phyloP scores from a whole-genome alignment of 2,329 filamentous ascomycete genomes.

The Penicillium sp. region DNA sequence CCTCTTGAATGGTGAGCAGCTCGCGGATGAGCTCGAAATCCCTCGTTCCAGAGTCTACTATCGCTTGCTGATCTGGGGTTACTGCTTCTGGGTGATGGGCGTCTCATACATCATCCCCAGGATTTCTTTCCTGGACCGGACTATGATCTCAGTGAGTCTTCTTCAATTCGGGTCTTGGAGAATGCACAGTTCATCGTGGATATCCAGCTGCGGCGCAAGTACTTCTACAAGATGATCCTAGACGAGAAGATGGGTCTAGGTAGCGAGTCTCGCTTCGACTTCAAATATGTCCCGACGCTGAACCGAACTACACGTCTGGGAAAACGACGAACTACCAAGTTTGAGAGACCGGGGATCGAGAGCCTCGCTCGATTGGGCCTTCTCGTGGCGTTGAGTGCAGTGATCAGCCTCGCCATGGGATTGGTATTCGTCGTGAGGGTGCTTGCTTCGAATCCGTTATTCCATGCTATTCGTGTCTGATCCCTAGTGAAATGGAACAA shows the following conservation, averaged over 20 bases:
- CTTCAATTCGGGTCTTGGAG: background rate
- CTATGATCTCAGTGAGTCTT: conserved; percentile 50
- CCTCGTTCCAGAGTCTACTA: conserved; percentile 58
- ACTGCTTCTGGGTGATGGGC: conserved; percentile 64
- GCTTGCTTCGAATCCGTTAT: conserved; percentile 10
- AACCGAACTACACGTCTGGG: conserved; percentile 29
- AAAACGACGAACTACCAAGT: conserved; percentile 22
- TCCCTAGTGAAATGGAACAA: no score
- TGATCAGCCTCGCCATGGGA: conserved; percentile 11
- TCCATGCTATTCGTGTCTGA: conserved; percentile 9
- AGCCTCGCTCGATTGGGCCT: conserved; percentile 26
- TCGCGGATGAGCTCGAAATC: conserved; percentile 60
- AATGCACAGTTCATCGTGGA: background rate
- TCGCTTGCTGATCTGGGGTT: conserved; percentile 58
- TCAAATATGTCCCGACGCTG: conserved; percentile 56
- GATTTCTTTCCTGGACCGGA: conserved; percentile 49
- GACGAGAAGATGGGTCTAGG: conserved; percentile 64
- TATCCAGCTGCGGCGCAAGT: conserved; percentile 42
- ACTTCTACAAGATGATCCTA: conserved; percentile 61
- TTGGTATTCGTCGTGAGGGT: conserved; percentile 15
- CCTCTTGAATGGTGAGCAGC: conserved; percentile 66
- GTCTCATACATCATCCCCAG: conserved; percentile 48
- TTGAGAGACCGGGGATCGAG: conserved; percentile 27
- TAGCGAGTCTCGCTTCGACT: conserved; percentile 62
- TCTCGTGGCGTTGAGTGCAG: conserved; percentile 18